Evolutionary conservation across 2,329 filamentous ascomycete species (phyloP), one percentile per base, ranked within the genome.

Genomic region (Phialemoniopsis sp.): DNA sequence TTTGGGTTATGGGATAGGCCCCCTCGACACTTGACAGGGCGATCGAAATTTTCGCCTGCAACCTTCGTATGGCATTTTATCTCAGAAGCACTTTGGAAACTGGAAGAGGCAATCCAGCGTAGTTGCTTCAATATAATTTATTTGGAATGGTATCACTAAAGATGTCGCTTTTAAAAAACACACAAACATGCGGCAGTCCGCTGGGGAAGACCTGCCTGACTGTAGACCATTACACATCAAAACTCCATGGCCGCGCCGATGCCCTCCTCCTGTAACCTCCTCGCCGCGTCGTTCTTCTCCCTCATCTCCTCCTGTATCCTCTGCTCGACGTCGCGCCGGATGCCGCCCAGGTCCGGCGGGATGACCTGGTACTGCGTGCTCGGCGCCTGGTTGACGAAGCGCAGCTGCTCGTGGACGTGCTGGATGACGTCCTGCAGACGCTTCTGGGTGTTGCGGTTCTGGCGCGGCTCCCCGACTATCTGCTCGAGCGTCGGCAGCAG

Each of bases 401-500:
- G 76, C 47, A 98, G 64, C 63, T 97, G 90, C 60, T 95, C 88
- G 32, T 81, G 79, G 32, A 95, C 82, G 43, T 87, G 82, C 56
- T 85, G 75, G 4, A 94, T 75, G 32, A 95, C 83, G 28, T 84
- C 81, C 35, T 82, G 72, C 14, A 95, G 68, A 44, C 88, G 85
- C 53, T 89, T 85, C 36, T 78, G 72, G 6, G 86, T 76, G 54
- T 95, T 94, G 52, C 85, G 80, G 57, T 96, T 96, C 55, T 83
- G 80, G 38, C 77, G 69, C 34, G 76, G 75, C 50, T 91, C 85
- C 36, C 76, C 74, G 31, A 83, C 58, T 32, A 82, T 79, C 56
- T 84, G 74, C 52, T 86, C 80, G n/a, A 97, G 76, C 4, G 87
- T 85, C 1, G 93, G 93, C 56, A 96, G 93, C 13, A 98, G 76